phyloP scores from a whole-genome alignment of 805 yeast species.

The Ogataea henricii region DNA sequence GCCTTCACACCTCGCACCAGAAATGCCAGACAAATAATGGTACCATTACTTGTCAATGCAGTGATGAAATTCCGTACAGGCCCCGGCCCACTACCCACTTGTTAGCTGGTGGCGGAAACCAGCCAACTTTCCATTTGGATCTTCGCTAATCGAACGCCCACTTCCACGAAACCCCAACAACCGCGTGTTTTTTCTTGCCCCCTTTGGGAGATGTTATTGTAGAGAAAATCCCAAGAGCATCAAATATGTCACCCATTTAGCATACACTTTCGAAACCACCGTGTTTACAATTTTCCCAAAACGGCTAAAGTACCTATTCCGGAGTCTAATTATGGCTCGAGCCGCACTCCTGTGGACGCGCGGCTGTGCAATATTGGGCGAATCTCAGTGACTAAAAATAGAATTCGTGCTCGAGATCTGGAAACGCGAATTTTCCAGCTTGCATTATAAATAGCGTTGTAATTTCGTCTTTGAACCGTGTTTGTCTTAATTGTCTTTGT shows the following conservation, averaged over 20 bases:
- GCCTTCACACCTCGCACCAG: not conserved
- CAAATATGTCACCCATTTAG: not conserved
- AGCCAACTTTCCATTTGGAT: conserved; percentile 5
- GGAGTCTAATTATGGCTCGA: conserved; percentile 9
- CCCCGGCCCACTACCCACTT: too few species aligned
- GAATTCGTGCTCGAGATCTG: conserved; percentile 15
- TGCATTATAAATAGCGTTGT: conserved; percentile 14
- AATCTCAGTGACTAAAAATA: conserved; percentile 13
- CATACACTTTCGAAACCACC: not conserved
- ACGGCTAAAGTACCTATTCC: conserved; percentile 9
- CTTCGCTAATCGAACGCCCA: not conserved
- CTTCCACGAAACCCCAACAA: not conserved
- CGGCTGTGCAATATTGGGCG: not conserved
- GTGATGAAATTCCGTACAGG: too few species aligned
- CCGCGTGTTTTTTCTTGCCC: conserved; percentile 1
- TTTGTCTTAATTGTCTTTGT: not conserved
- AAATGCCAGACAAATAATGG: not conserved
- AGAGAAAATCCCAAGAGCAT: too few species aligned
- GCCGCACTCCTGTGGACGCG: conserved; percentile 18
- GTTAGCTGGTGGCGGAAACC: not conserved
- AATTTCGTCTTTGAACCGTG: conserved; percentile 1
- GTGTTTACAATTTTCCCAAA: conserved; percentile 13
- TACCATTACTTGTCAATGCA: too few species aligned
- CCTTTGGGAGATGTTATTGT: conserved; percentile 1
- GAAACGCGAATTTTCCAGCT: not conserved